These are phyloP conservation scores for Aspergillus pseudotamarii DNA, from an alignment of 2,329 filamentous ascomycete genomes.

Conservation along the genomic window DNA sequence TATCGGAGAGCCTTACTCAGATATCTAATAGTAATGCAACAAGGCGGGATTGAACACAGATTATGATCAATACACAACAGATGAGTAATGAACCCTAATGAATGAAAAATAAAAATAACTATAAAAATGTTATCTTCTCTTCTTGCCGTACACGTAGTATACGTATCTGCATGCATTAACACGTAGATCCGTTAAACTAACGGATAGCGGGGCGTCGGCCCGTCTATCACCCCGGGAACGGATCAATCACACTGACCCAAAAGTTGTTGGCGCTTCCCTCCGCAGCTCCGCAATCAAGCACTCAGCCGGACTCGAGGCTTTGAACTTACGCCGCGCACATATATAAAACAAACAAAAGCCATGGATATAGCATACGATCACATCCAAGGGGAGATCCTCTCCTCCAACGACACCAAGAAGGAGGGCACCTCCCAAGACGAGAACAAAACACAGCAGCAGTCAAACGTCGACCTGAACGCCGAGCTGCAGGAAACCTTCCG, in stretches of 20 bases:
- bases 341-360: neutral
- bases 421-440: slow-evolving; percentile 45
- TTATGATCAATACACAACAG: neutral
- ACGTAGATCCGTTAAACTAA: neutral
- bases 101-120: neutral
- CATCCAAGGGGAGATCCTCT: slow-evolving; percentile 79
- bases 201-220: slow-evolving; percentile 31
- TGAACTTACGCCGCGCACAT: slow-evolving; percentile 11
- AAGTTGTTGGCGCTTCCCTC: neutral
- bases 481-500: slow-evolving; percentile 96
- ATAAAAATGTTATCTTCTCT: neutral
- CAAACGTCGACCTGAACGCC: slow-evolving; percentile 67
- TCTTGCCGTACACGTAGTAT: neutral
- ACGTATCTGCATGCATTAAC: neutral
- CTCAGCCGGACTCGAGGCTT: slow-evolving; percentile 16
- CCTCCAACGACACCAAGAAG: slow-evolving; percentile 56
- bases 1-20: slow-evolving; percentile 40
- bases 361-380: slow-evolving; percentile 99
- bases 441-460: slow-evolving; percentile 41
- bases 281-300: slow-evolving; percentile 11
- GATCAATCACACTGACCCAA: slow-evolving; percentile 6
- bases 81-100: neutral
- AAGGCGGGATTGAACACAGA: neutral
- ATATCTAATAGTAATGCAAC: slow-evolving; percentile 13
- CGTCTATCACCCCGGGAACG: slow-evolving; percentile 29